Conservation (phyloP, 106 monocot genomes). For the Allium fistulosum region DNA sequence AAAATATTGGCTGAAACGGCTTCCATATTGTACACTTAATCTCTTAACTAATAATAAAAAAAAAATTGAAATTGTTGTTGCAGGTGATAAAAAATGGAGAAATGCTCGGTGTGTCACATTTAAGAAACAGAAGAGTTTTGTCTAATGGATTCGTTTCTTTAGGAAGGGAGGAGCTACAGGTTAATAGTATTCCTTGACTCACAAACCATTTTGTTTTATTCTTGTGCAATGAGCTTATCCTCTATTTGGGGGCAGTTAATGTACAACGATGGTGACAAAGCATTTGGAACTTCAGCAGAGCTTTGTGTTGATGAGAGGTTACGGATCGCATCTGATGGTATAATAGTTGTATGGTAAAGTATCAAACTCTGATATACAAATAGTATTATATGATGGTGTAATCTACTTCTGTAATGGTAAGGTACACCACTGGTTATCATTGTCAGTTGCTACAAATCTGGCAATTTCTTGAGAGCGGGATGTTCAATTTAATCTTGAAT, state of each 20-base stretch:
- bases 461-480: too few relatives aligned
- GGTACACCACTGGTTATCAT: too few relatives aligned
- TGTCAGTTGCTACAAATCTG: too few relatives aligned
- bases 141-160: constrained; percentile 84
- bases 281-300: constrained; percentile 90
- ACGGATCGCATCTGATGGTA: constrained; percentile 90
- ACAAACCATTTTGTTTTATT: constrained; percentile 1
- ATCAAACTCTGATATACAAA: neutral
- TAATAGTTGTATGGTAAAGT: constrained; percentile 84
- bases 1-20: too few relatives aligned
- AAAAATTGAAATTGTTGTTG: neutral
- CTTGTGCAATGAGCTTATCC: neutral
- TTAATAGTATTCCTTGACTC: constrained; percentile 3
- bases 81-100: constrained; percentile 99
- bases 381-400: neutral
- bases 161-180: constrained; percentile 84
- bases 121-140: constrained; percentile 90
- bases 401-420: too few relatives aligned
- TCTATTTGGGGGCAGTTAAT: constrained; percentile 57
- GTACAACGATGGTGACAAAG: constrained; percentile 98
- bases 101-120: constrained; percentile 99
- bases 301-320: constrained; percentile 93
- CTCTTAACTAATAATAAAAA: too few relatives aligned
- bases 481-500: too few relatives aligned
- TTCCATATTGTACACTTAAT: too few relatives aligned